Conservation (phyloP, 192 early-diverging fungal species). For the Chytriomyces hyalinus region DNA sequence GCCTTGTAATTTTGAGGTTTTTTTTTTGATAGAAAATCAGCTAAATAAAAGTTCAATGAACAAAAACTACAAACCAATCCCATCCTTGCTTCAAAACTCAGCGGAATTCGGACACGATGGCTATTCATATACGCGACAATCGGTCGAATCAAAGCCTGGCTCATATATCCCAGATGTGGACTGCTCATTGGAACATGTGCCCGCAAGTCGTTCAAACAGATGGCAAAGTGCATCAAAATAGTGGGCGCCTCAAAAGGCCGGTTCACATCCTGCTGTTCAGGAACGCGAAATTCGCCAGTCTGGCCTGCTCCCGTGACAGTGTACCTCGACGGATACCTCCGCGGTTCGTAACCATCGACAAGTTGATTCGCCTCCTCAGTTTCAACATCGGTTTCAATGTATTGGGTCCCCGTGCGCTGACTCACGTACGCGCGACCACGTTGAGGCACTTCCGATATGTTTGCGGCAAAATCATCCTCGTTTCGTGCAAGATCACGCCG, state of each 20-base stretch:
- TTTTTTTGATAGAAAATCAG: neutral
- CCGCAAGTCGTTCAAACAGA: constrained; percentile 89
- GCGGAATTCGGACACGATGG: constrained; percentile 80
- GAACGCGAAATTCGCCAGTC: neutral
- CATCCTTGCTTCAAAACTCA: constrained; percentile 79
- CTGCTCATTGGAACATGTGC: constrained; percentile 73
- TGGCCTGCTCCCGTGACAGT: neutral
- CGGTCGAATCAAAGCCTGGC: constrained; percentile 85
- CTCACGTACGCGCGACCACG: too few relatives aligned
- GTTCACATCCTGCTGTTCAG: neutral
- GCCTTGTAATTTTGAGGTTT: constrained; percentile 45
- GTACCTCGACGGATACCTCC: constrained; percentile 27
- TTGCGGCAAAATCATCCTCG: too few relatives aligned
- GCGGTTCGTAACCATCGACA: constrained; percentile 9
- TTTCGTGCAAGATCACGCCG: too few relatives aligned
- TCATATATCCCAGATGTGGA: constrained; percentile 75
- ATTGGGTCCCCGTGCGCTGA: constrained; percentile 4
- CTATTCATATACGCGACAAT: constrained; percentile 94
- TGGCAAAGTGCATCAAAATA: constrained; percentile 73
- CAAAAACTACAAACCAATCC: constrained; percentile 59
- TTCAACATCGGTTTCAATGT: constrained; percentile 23
- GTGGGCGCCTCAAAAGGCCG: constrained; percentile 25
- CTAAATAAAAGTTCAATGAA: neutral
- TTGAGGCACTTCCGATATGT: too few relatives aligned
- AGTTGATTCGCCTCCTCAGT: constrained; percentile 5